Evolutionary conservation across 2,329 filamentous ascomycete genomes (phyloP).

Genomic region (Fusarium marasasianum): DNA sequence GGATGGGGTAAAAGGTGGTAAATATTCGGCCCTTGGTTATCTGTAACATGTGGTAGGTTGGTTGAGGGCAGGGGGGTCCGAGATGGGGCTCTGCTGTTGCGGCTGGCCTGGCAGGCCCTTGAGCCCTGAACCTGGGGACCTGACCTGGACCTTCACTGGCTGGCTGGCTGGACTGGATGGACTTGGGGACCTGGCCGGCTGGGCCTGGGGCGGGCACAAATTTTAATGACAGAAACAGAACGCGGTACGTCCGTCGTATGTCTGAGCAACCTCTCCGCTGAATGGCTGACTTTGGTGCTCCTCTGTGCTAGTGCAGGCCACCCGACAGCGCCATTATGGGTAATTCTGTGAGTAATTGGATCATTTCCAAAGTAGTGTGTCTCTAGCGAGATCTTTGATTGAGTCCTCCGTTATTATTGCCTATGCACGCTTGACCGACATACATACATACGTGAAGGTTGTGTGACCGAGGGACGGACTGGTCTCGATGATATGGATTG

Average conservation of each 20-base stretch:
- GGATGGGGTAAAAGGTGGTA: conserved; percentile 36
- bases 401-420: neutral
- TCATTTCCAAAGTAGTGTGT: conserved; percentile 2
- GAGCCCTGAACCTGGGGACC: neutral
- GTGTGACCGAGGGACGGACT: conserved; percentile 5
- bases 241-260: neutral
- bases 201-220: conserved; percentile 2
- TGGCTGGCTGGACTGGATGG: neutral
- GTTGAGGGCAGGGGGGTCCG: conserved; percentile 30
- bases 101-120: neutral
- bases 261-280: conserved; percentile 5
- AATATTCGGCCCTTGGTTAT: conserved; percentile 36
- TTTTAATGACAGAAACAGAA: conserved; percentile 23
- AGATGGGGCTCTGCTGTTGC: conserved; percentile 41
- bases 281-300: conserved; percentile 4
- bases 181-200: neutral
- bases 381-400: conserved; percentile 20
- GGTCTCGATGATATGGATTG: conserved; percentile 5
- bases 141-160: neutral
- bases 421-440: conserved; percentile 12
- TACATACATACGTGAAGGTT: neutral
- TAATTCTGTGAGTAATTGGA: conserved; percentile 13
- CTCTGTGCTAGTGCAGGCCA: conserved; percentile 17
- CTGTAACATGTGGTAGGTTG: conserved; percentile 39
- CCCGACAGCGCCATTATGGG: conserved; percentile 6